Conservation (phyloP, 2,329 filamentous ascomycete species). For the Fusarium sp. region DNA sequence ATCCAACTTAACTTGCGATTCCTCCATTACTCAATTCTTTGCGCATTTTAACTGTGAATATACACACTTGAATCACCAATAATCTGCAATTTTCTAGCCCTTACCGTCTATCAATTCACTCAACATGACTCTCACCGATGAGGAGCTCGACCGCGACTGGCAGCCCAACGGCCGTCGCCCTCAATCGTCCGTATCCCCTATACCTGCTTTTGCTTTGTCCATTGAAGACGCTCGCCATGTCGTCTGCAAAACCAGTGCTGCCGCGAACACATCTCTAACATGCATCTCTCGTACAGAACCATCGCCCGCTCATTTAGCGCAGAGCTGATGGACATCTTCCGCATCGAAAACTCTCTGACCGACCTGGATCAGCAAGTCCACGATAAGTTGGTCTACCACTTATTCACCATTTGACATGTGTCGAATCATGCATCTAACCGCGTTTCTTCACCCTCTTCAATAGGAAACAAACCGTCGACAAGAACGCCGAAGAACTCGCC, state of each 20-base stretch:
- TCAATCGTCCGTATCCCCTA: slow-evolving; percentile 78
- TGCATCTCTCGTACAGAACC: slow-evolving; percentile 65
- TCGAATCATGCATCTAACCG: slow-evolving; percentile 3
- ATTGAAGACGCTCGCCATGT: slow-evolving; percentile 51
- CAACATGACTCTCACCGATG: slow-evolving; percentile 63
- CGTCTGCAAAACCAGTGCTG: slow-evolving; percentile 23
- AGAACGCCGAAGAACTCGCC: slow-evolving; percentile 83
- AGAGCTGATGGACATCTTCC: slow-evolving; percentile 89
- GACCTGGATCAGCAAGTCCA: slow-evolving; percentile 80
- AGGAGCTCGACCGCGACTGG: slow-evolving; percentile 81
- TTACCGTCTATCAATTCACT: slow-evolving; percentile 5
- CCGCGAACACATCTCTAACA: slow-evolving; percentile 27
- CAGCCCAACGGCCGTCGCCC: slow-evolving; percentile 81
- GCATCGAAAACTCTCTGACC: slow-evolving; percentile 81
- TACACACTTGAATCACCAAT: background rate
- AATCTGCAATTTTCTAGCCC: background rate
- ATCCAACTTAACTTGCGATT: background rate
- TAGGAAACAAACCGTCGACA: slow-evolving; percentile 83
- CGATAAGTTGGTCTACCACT: slow-evolving; percentile 74
- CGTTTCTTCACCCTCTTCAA: slow-evolving; percentile 37
- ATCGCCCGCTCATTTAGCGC: slow-evolving; percentile 88
- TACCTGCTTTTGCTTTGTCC: slow-evolving; percentile 65
- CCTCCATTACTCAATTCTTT: slow-evolving; percentile 1
- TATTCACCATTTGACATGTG: slow-evolving; percentile 4
- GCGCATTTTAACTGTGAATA: slow-evolving; percentile 15